Percentiles rank a stretch among this genome's conserved stretches.
phyloP scores from a whole-genome alignment of 495 filamentous ascomycete species.

The Penicillium macrosclerotiorum region DNA sequence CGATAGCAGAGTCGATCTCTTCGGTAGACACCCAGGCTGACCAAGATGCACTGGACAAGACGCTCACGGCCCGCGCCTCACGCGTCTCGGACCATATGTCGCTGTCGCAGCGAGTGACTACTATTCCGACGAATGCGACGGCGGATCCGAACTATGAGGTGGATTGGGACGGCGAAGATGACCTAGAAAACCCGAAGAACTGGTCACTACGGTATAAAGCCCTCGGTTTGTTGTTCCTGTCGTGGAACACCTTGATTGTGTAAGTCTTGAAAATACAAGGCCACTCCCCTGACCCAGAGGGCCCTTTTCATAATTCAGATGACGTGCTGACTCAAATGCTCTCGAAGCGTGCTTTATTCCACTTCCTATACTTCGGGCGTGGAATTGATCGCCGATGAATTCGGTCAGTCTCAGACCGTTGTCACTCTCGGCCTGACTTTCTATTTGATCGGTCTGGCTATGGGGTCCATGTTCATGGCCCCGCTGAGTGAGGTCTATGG shows the following conservation, averaged over 20 bases:
- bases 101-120: constrained; percentile 43
- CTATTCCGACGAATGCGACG: constrained; percentile 57
- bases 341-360: constrained; percentile 70
- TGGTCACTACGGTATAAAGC: constrained; percentile 70
- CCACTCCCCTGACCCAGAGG: too few relatives aligned
- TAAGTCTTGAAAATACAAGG: constrained; percentile 24
- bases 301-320: too few relatives aligned
- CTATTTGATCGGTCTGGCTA: constrained; percentile 64
- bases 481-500: constrained; percentile 79
- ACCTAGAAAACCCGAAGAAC: constrained; percentile 71
- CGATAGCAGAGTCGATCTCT: constrained; percentile 26
- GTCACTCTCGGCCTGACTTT: constrained; percentile 76
- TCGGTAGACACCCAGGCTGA: constrained; percentile 33
- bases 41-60: constrained; percentile 26
- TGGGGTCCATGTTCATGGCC: constrained; percentile 71
- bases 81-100: constrained; percentile 24
- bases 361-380: constrained; percentile 77
- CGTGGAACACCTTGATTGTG: constrained; percentile 70
- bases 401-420: constrained; percentile 54
- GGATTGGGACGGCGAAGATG: constrained; percentile 61
- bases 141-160: constrained; percentile 71
- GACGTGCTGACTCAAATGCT: background rate
- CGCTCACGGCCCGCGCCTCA: constrained; percentile 23
- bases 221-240: constrained; percentile 61
- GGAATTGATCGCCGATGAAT: constrained; percentile 65